Base-by-base conservation (phyloP, 1,284 basidiomycete species). In the Rhodotorula sp. region DNA sequence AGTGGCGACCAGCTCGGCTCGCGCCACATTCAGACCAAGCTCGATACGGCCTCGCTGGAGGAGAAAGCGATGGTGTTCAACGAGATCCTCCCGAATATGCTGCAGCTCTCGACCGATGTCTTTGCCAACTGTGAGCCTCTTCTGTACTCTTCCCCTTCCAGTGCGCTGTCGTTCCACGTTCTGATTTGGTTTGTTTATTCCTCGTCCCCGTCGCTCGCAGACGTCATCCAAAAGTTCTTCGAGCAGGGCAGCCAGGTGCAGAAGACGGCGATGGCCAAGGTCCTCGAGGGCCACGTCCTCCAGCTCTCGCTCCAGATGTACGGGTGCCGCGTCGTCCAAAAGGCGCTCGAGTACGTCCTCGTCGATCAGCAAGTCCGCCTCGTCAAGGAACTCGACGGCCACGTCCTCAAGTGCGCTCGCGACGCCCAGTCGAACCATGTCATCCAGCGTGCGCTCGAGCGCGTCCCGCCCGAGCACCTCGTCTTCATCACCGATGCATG, bases 341-440 rank as follows among this genome's bases (percentile, higher is more conserved):
- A 82, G 75, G 91, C 92, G n/a, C 84, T 96, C 49, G 93, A 97
- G 78, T 87, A 86, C 77, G 84, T 94, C 66, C 82, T 87, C 18
- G 86, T 87, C 17, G 90, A 92, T 56, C 89, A 93, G 77, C 91
- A 95, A 80, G 84, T 83, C 24, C 76, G 81, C 48, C 88, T 95
- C 74, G 88, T 93, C 54, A 85, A 84, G 69, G 93, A 95, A 81
- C 84, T 99, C 49, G 88, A 92, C 68, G 86, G 87, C 0, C 87
- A 92, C 77, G 87, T 96, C 42, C 83, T 97, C 71, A 87, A 87
- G 77, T 95, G 93, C 77, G 92, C 97, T 68, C 90, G 91, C 79
- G 93, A 97, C 77, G 87, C 91, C 44, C 96, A 98, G 77, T 94
- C 93, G 66, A 98, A 98, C 79, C 95, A 98, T 82, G 95, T 97